Percentiles rank a stretch among this genome's conserved stretches.
phyloP scores from a whole-genome alignment of 169 alveolate genomes.

The Plasmodium inui region DNA sequence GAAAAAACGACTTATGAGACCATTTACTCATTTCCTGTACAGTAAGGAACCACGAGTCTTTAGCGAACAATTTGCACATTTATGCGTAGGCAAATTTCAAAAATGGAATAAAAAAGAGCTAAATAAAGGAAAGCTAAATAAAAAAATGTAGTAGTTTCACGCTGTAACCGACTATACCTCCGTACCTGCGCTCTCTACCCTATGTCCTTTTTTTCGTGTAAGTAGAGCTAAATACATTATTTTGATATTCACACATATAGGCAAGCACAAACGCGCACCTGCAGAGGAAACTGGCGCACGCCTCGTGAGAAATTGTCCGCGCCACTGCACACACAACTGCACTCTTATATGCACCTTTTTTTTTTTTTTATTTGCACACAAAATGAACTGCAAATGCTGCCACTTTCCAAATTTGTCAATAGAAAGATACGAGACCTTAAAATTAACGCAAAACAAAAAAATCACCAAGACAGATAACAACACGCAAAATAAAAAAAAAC shows the following conservation, averaged over 20 bases:
- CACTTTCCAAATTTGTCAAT: conserved; percentile 48
- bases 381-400: conserved; percentile 16
- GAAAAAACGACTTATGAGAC: background rate
- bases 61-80: background rate
- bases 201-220: background rate
- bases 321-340: conserved; percentile 1
- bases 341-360: background rate
- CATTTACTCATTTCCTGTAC: background rate
- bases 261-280: background rate
- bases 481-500: conserved; percentile 12
- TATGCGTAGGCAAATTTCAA: background rate
- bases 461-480: background rate
- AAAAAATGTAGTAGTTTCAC: background rate
- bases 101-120: background rate
- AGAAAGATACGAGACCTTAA: conserved; percentile 47
- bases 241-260: conserved; percentile 1
- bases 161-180: background rate
- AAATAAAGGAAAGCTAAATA: background rate
- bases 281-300: background rate
- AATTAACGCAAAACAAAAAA: conserved; percentile 22
- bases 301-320: background rate
- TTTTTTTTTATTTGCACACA: background rate
- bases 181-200: background rate
- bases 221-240: background rate
- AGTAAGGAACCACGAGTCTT: background rate